Conservation (phyloP, 2,329 filamentous ascomycete species). For the Fusarium sp. region DNA sequence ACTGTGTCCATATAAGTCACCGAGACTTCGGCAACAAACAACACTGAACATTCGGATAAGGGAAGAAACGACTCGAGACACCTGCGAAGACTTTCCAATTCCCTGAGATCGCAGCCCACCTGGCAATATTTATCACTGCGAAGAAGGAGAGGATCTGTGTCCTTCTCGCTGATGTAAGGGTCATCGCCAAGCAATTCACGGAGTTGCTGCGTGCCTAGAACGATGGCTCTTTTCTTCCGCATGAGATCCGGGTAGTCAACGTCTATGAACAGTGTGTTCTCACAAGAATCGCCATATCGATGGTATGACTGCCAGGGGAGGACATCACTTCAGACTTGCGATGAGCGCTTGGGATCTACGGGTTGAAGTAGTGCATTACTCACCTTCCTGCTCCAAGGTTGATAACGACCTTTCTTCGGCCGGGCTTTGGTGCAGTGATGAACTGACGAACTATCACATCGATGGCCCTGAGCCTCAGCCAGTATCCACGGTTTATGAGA, state of each 20-base stretch:
- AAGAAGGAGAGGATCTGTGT: slow-evolving; percentile 65
- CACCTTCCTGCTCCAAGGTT: slow-evolving; percentile 93
- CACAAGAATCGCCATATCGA: slow-evolving; percentile 70
- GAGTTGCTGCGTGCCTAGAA: slow-evolving; percentile 72
- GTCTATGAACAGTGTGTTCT: slow-evolving; percentile 78
- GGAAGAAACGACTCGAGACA: slow-evolving; percentile 70
- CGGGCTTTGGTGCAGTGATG: slow-evolving; percentile 62
- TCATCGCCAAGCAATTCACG: slow-evolving; percentile 50
- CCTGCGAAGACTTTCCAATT: slow-evolving; percentile 70
- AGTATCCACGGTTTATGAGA: slow-evolving; percentile 90
- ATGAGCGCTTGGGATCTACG: slow-evolving; percentile 10
- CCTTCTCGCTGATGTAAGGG: slow-evolving; percentile 52
- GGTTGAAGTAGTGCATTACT: slow-evolving; percentile 54
- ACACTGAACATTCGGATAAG: slow-evolving; percentile 68
- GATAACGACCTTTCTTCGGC: slow-evolving; percentile 76
- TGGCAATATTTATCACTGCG: slow-evolving; percentile 79
- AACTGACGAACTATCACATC: slow-evolving; percentile 81
- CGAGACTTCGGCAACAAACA: slow-evolving; percentile 91
- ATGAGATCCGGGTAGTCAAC: slow-evolving; percentile 88
- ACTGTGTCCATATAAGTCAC: slow-evolving; percentile 87
- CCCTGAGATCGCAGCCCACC: slow-evolving; percentile 82
- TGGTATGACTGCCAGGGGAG: slow-evolving; percentile 85
- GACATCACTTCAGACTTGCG: slow-evolving; percentile 74
- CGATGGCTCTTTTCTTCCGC: slow-evolving; percentile 75
- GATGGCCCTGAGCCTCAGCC: slow-evolving; percentile 85